Evolutionary conservation across 768 basidiomycete species (phyloP).

Genomic region (Lepiota brunneoincarnata): DNA sequence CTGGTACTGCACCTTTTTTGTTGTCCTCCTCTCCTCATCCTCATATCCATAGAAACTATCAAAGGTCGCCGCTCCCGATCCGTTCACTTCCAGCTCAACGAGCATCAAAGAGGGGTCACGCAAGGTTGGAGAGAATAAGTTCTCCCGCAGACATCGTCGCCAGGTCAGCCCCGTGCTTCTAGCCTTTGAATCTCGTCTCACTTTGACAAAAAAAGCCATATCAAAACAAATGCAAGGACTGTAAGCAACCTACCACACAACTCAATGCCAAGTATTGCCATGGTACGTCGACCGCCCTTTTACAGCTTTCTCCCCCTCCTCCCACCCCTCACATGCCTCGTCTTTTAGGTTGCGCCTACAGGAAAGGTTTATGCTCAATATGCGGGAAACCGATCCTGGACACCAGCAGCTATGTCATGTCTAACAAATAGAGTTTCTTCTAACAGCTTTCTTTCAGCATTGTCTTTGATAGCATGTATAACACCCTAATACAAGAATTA

Average conservation of each 20-base stretch:
- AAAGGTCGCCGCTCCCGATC: conserved; percentile 87
- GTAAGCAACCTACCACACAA: conserved; percentile 81
- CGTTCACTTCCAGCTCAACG: conserved; percentile 69
- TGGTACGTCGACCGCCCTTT: conserved; percentile 43
- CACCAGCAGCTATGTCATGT: conserved; percentile 83
- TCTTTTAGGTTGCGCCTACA: conserved; percentile 76
- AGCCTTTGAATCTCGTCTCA: conserved; percentile 18
- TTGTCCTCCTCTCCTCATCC: conserved; percentile 15
- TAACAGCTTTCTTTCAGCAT: background rate
- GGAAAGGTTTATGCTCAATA: conserved; percentile 83
- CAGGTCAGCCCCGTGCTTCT: conserved; percentile 46
- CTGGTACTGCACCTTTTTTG: conserved; percentile 20
- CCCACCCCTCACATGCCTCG: conserved; percentile 12
- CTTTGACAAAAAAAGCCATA: conserved; percentile 58
- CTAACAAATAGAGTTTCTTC: conserved; percentile 55
- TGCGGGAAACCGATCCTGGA: conserved; percentile 87
- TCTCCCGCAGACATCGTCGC: conserved; percentile 67
- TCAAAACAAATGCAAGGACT: conserved; percentile 84
- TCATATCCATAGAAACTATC: conserved; percentile 73
- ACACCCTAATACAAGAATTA: background rate
- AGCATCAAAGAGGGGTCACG: conserved; percentile 80
- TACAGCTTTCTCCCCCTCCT: conserved; percentile 11
- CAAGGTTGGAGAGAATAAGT: conserved; percentile 84
- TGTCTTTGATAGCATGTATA: background rate
- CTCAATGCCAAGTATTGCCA: conserved; percentile 89